Percentiles rank a stretch among this genome's conserved stretches.
Conservation (phyloP, 2,329 filamentous ascomycete genomes). For the Talaromyces sp. region DNA sequence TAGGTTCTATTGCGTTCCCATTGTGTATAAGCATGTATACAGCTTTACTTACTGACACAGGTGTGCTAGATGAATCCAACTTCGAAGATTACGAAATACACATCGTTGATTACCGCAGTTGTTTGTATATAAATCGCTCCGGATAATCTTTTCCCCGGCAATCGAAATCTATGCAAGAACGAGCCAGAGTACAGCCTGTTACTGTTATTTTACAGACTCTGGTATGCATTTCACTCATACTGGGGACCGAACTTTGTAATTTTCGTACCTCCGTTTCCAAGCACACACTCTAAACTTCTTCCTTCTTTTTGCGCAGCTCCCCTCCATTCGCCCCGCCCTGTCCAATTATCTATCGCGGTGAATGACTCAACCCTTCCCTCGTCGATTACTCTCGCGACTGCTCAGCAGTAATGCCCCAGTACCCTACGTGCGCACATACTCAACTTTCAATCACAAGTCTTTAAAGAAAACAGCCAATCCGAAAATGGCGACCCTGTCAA, state of each 20-base stretch:
- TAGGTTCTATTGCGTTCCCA: background rate
- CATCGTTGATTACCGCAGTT: too few species aligned
- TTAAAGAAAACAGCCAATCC: conserved; percentile 35
- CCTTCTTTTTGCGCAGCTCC: background rate
- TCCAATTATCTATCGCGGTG: conserved; percentile 25
- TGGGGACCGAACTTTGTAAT: conserved; percentile 3
- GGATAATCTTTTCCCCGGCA: conserved; percentile 16
- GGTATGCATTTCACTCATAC: conserved; percentile 2
- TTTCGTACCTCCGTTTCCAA: conserved; percentile 18
- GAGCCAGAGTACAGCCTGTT: background rate
- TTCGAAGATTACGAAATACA: background rate
- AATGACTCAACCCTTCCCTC: conserved; percentile 43
- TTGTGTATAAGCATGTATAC: background rate
- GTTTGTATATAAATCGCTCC: background rate
- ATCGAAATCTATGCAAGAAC: background rate
- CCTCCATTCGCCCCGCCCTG: conserved; percentile 13
- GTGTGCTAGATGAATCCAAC: background rate
- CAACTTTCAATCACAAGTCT: conserved; percentile 29
- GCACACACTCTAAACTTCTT: background rate
- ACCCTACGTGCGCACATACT: conserved; percentile 39
- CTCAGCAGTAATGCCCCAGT: conserved; percentile 27
- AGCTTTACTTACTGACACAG: background rate
- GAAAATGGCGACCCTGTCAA: conserved; percentile 65
- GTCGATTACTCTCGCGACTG: conserved; percentile 38
- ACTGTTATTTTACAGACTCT: conserved; percentile 5